Base-by-base conservation (phyloP, 208 protist species). In the Acanthamoeba quina region DNA sequence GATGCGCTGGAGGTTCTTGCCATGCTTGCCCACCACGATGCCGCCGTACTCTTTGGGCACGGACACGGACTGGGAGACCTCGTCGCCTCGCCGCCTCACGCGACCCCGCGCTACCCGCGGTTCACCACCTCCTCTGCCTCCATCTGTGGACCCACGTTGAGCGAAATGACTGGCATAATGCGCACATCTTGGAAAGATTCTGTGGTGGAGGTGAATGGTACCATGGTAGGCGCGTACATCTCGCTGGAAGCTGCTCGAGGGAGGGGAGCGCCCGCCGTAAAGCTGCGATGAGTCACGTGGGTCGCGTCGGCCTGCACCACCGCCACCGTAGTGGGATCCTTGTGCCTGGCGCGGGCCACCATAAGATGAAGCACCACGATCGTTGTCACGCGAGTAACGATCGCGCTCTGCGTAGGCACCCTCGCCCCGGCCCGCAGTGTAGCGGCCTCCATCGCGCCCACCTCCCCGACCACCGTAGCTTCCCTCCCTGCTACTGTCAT, bases 1-100 rank as follows among this genome's bases (percentile, higher is more conserved):
- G 31, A 80, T 24, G 41, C 70, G 70, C 70, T 80, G 34, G 21
- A 80, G 17, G 70, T 80, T 80, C 41, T 52, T 80, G 70, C 70
- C 41, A 52, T 80, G 70, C 41, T 52, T 80, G 37, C 70, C 70
- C 34, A 80, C 21, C 21, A 80, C 70, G 31, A 52, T 34, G 19
- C 70, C 70, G 21, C 70, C 17, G 21, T 80, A 49, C 70, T 80
- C 37, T 37, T 80, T 24, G 19, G 70, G 70, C 70, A 80, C 70
- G 34, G 70, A 80, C 37, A 80, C 70, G 13, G 70, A 80, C 34
- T 26, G 70, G 9, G 70, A 80, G 11, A 80, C 29, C 9, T 80
- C 70, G 37, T 80, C 21, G 37, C 70, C 70, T 4, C 37, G 70
- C 6, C 70, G 70, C 70, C 70, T 41, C 21, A 80, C 70, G 21